Base-by-base conservation (phyloP, 75 land plant genomes). In the Azolla pinnata region DNA sequence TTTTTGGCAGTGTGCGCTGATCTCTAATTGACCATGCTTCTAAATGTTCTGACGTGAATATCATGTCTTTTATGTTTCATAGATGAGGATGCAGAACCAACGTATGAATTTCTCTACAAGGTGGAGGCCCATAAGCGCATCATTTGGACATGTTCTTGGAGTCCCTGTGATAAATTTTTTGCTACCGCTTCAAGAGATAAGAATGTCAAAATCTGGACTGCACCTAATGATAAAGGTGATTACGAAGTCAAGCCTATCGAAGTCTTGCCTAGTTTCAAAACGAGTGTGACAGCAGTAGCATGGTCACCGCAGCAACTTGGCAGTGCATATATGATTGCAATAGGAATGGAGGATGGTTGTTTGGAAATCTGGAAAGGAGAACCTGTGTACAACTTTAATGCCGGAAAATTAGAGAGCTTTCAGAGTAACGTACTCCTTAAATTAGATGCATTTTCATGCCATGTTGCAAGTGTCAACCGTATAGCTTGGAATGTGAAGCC, bases 81-180 rank as follows among this genome's bases (percentile, higher is more conserved):
- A 5, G 10, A 35, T 8, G 25, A 79, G 91, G 78, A 25, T 29
- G 20, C 0, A 71, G 83, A 81, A 30, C 54, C 69, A 17, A 49
- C 54, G 3, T 54, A 80, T 52, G 40, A 88, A 38, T 69, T 85
- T 25, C 23, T 92, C 29, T 61, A 76, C 24, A 82, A 72, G 64
- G 80, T 85, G 16, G 96, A 88, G 38, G 89, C 83, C 8, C 97
- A 92, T 59, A 92, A 88, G 62, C 76, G 97, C 69, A 92, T 92
- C 25, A 87, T 92, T 59, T 92, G 97, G 97, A 64, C 96, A 19
- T 92, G 97, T 54, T 82, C 96, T 2, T 92, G 97, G 97, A 88
- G 80, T 46, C 84, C 84, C 40, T 73, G 72, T 56, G 59, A 69
- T 44, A 75, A 81, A 32, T 61, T 79, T 56, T 92, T 92, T 72